Percentiles rank a stretch among this genome's conserved stretches.
phyloP scores from a whole-genome alignment of 2,329 filamentous ascomycete species.

The Aspergillus floridensis region DNA sequence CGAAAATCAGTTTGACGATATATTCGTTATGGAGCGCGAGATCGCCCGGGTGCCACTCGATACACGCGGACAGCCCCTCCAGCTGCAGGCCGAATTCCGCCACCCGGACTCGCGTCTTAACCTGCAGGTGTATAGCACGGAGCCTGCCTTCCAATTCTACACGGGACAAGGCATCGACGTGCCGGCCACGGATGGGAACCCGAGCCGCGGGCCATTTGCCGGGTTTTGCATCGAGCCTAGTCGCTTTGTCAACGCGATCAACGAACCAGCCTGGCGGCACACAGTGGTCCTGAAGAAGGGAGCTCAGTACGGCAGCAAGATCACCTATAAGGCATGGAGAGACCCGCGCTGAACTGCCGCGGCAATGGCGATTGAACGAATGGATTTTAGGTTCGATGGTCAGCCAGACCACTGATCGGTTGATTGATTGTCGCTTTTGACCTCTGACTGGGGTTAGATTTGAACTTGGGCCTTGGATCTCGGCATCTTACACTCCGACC shows the following conservation, averaged over 20 bases:
- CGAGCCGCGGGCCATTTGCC: slow-evolving; percentile 64
- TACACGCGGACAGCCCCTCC: slow-evolving; percentile 62
- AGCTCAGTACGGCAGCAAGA: slow-evolving; percentile 74
- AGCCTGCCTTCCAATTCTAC: slow-evolving; percentile 97
- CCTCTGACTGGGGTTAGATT: neutral
- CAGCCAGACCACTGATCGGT: neutral
- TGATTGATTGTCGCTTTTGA: neutral
- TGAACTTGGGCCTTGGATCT: slow-evolving; percentile 4
- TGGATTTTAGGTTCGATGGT: neutral
- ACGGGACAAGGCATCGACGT: slow-evolving; percentile 83
- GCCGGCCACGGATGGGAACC: slow-evolving; percentile 57
- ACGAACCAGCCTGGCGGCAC: slow-evolving; percentile 73
- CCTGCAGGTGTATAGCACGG: slow-evolving; percentile 84
- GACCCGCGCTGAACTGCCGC: slow-evolving; percentile 41
- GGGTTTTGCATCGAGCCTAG: slow-evolving; percentile 93
- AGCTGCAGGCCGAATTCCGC: slow-evolving; percentile 66
- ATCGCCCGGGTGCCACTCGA: slow-evolving; percentile 62
- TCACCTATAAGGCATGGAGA: slow-evolving; percentile 83
- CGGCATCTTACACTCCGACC: neutral
- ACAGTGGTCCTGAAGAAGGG: slow-evolving; percentile 83
- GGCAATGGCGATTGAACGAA: neutral
- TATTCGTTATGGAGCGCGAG: slow-evolving; percentile 73
- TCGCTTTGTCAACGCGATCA: slow-evolving; percentile 84
- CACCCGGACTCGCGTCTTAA: slow-evolving; percentile 74
- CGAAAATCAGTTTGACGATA: slow-evolving; percentile 76